A percentile compares a stretch with the other conserved stretches of the same genome.
These are phyloP conservation scores for Trametes sp. DNA, from an alignment of 1,284 basidiomycete species.

Conservation along the genomic window DNA sequence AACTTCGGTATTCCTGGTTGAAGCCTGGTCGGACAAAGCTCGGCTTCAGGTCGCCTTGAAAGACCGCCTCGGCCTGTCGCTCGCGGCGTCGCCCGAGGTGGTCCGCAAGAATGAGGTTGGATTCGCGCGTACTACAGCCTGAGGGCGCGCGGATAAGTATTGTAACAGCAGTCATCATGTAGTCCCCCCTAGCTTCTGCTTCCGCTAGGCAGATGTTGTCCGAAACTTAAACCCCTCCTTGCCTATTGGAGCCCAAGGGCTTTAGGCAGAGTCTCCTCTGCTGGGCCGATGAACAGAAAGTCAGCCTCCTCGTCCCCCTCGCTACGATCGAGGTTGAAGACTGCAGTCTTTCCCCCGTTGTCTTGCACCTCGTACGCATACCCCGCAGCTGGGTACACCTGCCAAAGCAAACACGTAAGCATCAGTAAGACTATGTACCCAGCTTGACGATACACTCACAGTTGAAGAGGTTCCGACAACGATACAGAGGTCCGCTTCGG, in stretches of 20 bases:
- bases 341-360: conserved; percentile 57
- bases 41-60: too few species aligned
- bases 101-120: too few species aligned
- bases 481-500: conserved; percentile 62
- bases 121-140: too few species aligned
- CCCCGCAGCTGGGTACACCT: conserved; percentile 58
- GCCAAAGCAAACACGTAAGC: background rate
- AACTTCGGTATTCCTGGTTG: too few species aligned
- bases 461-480: conserved; percentile 72
- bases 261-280: conserved; percentile 25
- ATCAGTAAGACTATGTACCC: background rate
- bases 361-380: conserved; percentile 47
- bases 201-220: too few species aligned
- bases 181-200: too few species aligned
- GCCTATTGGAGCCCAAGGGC: conserved; percentile 24
- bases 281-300: conserved; percentile 27
- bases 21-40: too few species aligned
- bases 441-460: conserved; percentile 42
- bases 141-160: too few species aligned
- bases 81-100: too few species aligned
- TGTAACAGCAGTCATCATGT: too few species aligned
- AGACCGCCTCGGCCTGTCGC: too few species aligned
- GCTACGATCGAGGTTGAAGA: conserved; percentile 56
- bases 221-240: too few species aligned
- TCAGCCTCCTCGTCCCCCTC: conserved; percentile 26